Evolutionary conservation across 768 basidiomycete genomes (phyloP).

Genomic region (Gymnopilus junonius): DNA sequence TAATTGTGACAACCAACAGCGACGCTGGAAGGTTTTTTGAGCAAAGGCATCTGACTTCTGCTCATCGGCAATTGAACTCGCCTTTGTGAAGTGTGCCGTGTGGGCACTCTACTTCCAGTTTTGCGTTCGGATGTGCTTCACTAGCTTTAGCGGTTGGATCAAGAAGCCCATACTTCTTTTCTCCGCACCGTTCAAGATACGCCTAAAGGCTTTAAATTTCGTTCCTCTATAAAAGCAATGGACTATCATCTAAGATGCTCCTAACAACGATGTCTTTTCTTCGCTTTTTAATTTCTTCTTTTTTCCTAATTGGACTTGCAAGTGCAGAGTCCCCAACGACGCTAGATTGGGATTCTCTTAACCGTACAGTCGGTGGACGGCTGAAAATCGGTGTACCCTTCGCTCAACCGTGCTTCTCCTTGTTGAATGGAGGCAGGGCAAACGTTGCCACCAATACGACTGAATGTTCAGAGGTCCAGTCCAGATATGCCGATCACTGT

Average conservation of each 20-base stretch:
- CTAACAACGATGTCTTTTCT: background rate
- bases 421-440: background rate
- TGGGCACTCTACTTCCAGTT: too few relatives aligned
- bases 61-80: too few relatives aligned
- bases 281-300: background rate
- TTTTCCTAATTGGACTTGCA: background rate
- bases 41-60: too few relatives aligned
- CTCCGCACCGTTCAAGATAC: too few relatives aligned
- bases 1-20: too few relatives aligned
- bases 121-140: too few relatives aligned
- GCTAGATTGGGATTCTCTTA: background rate
- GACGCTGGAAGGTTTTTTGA: too few relatives aligned
- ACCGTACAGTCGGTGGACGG: background rate
- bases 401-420: background rate
- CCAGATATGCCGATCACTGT: background rate
- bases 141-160: too few relatives aligned
- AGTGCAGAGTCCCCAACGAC: background rate
- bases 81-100: too few relatives aligned
- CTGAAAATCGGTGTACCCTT: background rate
- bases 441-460: background rate
- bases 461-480: background rate
- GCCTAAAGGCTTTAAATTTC: too few relatives aligned
- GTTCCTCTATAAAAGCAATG: background rate
- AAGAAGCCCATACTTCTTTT: too few relatives aligned
- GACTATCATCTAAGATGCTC: background rate